Base-by-base conservation (phyloP, 306 rosid species). In the Sophora flavescens region DNA sequence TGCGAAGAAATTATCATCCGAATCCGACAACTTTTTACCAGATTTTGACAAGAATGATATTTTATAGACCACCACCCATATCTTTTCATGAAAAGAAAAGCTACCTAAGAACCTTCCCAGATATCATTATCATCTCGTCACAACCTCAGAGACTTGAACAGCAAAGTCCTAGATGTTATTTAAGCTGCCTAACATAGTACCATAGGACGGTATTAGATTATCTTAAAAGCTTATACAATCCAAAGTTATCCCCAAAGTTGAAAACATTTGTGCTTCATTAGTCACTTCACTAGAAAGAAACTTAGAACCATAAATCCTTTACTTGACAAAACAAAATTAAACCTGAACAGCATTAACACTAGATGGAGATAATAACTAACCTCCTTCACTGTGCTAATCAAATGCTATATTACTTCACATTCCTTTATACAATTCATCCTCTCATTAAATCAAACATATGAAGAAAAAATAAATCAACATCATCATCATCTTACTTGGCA, bases 401-500 rank as follows among this genome's bases (percentile, higher is more conserved):
- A 33, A 47, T 16, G 62, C 42, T 30, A 30, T 8, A 11, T 4
- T 2, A 22, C 1, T 45, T 67, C 68, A 67, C n/a, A 33, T 77
- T 45, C 17, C 17, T 58, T 11, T 51, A 48, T 7, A 62, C 18
- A 60, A 59, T 22, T 16, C 56, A 54, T 41, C 36, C 68, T 66
- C 72, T 53, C 64, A 59, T 35, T 26, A 54, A 76, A 39, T 53
- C 7, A 17, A 51, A 38, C 57, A 76, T 18, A 66, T 1, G 60
- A 47, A 63, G 3, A 26, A 5, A 9, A 12, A 4, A 22, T 0
- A 22, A 22, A 22, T 22, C 1, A 22, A 22, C 3, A 15, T 30
- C 12, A 39, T 4, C 26, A 62, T 33, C 39, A 69, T 17, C 95
- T 89, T 90, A 91, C 98, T 90, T 92, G 65, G 91, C 86, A 28